phyloP scores from a whole-genome alignment of 1,284 basidiomycete species.

The Phenoliferia sp. region DNA sequence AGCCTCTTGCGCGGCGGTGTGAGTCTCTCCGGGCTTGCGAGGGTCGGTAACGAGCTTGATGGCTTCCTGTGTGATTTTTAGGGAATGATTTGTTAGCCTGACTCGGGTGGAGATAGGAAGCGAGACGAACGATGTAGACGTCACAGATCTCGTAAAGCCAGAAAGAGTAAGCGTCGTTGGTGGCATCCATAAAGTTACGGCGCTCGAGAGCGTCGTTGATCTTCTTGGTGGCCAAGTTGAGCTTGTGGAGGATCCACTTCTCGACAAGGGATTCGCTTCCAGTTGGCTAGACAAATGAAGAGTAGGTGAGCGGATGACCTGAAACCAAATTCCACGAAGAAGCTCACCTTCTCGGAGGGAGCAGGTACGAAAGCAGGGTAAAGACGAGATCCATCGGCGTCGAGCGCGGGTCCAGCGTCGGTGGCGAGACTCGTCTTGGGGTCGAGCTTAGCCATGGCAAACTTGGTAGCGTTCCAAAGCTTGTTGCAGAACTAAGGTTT shows the following conservation, averaged over 20 bases:
- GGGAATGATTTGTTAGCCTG: background rate
- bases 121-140: slow-evolving; percentile 78
- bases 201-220: slow-evolving; percentile 71
- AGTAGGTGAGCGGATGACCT: background rate
- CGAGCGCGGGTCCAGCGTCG: background rate
- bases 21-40: background rate
- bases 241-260: slow-evolving; percentile 91
- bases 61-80: slow-evolving; percentile 11
- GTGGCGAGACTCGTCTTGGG: slow-evolving; percentile 42
- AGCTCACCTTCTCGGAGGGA: slow-evolving; percentile 58
- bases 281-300: slow-evolving; percentile 66
- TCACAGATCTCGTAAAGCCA: slow-evolving; percentile 99
- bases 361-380: slow-evolving; percentile 61
- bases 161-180: slow-evolving; percentile 81
- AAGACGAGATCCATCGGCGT: background rate
- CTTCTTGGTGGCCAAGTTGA: slow-evolving; percentile 73
- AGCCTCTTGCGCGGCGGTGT: slow-evolving; percentile 64
- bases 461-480: slow-evolving; percentile 98
- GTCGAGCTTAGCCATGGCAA: slow-evolving; percentile 92
- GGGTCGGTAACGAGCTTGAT: slow-evolving; percentile 28
- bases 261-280: slow-evolving; percentile 89
- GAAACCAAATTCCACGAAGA: background rate
- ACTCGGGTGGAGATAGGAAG: background rate
- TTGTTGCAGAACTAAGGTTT: slow-evolving; percentile 90
- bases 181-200: slow-evolving; percentile 90